Base-by-base conservation (phyloP, 768 basidiomycete species). In the Lentinula lateritia region DNA sequence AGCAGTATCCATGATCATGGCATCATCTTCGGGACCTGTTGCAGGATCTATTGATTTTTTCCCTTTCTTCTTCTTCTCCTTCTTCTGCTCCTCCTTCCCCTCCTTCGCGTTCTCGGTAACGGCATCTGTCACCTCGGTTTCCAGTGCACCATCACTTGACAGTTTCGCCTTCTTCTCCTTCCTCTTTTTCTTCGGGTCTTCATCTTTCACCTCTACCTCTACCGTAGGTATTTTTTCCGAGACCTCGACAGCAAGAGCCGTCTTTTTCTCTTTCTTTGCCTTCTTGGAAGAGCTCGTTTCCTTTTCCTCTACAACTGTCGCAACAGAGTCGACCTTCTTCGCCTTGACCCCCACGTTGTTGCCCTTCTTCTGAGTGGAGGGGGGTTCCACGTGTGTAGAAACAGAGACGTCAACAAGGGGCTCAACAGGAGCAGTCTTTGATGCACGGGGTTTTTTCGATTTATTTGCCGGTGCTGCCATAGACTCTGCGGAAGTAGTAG, bases 21-120 rank as follows among this genome's bases (percentile, higher is more conserved):
- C n/a, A 45, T 23, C 48, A 52, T 52, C 38, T 32, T 6, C 15
- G 6, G 15, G 9, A 34, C 12, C 5, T 28, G 13, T 65, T 55
- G 20, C 58, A 43, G 52, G 54, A 15, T 48, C 35, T 6, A 55
- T 58, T 23, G 52, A 64, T 28, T 56, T 61, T 50, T 62, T 56
- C 45, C 54, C 62, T 45, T 70, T 68, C 55, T 64, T 62, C 39
- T 63, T 54, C 63, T 67, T 65, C 28, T 61, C 61, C 58, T 67
- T 67, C 10, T 48, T 32, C 52, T 66, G 67, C 39, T 67, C 8
- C 1, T 41, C 28, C 23, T 41, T 23, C n/a, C 18, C 8, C 54
- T 55, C n/a, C 35, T 66, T 28, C 3, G 28, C 3, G 28, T 61
- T 63, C 41, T 54, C 12, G 8, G 64, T 34, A 13, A 66, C 46